Percentiles rank a stretch among this genome's conserved stretches.
Conservation (phyloP, 164 flowering plant genomes). For the Brasenia schreberi region DNA sequence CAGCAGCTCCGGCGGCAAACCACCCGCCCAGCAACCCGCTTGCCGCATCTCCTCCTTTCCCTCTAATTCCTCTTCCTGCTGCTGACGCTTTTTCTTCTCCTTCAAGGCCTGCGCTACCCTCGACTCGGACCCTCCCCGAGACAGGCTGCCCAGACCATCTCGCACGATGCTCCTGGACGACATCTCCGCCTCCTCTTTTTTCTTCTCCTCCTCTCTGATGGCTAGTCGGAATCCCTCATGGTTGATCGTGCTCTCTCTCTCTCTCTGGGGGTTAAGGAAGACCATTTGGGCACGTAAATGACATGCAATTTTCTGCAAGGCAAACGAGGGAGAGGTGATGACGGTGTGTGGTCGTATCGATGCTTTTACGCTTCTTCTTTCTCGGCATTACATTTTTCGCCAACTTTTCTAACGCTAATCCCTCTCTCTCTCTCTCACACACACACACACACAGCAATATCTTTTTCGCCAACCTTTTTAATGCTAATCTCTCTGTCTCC, state of each 20-base stretch:
- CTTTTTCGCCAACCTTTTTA: too few species aligned
- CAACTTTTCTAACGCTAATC: neutral
- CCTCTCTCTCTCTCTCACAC: too few species aligned
- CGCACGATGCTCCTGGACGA: constrained; percentile 7
- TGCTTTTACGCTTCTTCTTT: neutral
- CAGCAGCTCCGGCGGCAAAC: constrained; percentile 56
- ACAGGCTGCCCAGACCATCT: constrained; percentile 10
- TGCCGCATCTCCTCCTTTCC: constrained; percentile 16
- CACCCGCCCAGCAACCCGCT: constrained; percentile 18
- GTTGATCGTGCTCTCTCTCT: too few species aligned
- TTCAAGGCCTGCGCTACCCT: neutral
- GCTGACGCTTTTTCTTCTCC: neutral
- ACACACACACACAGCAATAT: too few species aligned
- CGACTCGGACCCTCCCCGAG: constrained; percentile 7
- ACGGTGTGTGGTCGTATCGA: neutral
- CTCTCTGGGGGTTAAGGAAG: neutral
- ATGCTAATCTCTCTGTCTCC: too few species aligned
- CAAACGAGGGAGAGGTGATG: neutral
- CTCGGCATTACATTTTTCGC: neutral
- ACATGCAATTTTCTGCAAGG: neutral
- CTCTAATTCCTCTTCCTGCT: neutral
- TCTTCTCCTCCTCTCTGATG: neutral
- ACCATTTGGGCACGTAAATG: neutral
- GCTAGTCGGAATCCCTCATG: constrained; percentile 6
- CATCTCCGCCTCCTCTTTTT: constrained; percentile 1